Conservation (phyloP, 257 asterid genomes). For the Solanum pinnatisectum region DNA sequence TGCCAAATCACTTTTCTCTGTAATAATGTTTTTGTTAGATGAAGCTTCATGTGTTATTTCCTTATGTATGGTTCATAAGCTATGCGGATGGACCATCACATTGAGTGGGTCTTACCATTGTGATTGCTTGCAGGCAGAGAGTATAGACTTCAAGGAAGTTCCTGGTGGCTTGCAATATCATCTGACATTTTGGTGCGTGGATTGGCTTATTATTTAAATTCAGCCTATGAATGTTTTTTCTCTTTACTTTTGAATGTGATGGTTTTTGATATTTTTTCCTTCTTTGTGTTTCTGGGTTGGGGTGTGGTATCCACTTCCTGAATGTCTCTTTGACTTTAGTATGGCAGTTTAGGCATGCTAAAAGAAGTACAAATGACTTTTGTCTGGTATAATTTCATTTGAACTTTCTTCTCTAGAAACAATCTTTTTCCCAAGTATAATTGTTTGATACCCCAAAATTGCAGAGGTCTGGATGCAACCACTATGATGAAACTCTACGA, state of each 20-base stretch:
- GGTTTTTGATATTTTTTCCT: not conserved
- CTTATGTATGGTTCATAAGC: not conserved
- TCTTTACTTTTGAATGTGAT: not conserved
- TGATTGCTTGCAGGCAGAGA: not conserved
- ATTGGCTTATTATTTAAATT: not conserved
- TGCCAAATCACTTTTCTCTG: not conserved
- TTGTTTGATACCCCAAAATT: not conserved
- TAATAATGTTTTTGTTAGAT: not conserved
- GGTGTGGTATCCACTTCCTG: not conserved
- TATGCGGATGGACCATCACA: not conserved
- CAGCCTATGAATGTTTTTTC: not conserved
- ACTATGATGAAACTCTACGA: not conserved
- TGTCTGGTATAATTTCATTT: not conserved
- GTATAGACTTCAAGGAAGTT: not conserved
- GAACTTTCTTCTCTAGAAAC: not conserved
- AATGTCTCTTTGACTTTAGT: not conserved
- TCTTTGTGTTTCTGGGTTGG: not conserved
- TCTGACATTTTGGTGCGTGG: not conserved
- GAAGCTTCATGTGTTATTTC: not conserved
- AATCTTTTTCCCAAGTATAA: not conserved
- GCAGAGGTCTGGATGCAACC: not conserved
- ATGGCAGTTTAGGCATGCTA: not conserved
- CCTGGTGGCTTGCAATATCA: not conserved
- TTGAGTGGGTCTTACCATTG: not conserved
- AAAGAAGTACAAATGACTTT: not conserved